Base-by-base conservation (phyloP, 169 alveolate genomes). In the Plasmodium adleri region DNA sequence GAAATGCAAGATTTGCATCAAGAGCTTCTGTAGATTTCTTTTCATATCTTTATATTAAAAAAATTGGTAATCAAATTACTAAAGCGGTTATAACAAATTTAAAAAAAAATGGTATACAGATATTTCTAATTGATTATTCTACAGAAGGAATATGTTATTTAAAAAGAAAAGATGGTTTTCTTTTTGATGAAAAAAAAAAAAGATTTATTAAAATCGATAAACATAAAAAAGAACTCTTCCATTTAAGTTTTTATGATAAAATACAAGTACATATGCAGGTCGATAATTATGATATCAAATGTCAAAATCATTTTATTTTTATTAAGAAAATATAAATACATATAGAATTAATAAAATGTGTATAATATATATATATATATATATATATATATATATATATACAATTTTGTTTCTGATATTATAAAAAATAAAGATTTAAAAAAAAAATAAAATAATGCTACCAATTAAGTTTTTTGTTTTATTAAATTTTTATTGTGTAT, bases 1-100 rank as follows among this genome's bases (percentile, higher is more conserved):
- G 88, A 73, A 74, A 73, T 72, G 88, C 92, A 22, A 87, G 88
- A 87, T 74, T 73, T 87, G 88, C 92, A 5, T 73, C 71, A 66
- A 20, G 92, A 17, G 92, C 92, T 17, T 87, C 92, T 54, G 88
- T 87, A 13, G 78, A 87, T 64, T 87, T 87, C 47, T 87, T 87
- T 32, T 87, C 92, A 2, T 87, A 87, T 47, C 88, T 74, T 39
- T 87, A 74, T 54, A 66, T 87, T 59, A 87, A 87, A 74, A 87
- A 87, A 72, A 71, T 74, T 17, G 92, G 92, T 22, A 73, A 73
- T 26, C 88, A 87, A 72, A 68, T 87, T 10, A 87, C 92, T 22
- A 56, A 70, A 8, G 92, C 88, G 20, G 72, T 87, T 9, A 74
- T 87, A 58, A 87, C 76, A 3, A 74, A 56, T 67, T 67, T 87